phyloP scores from a whole-genome alignment of 176 grass and related monocot species.

The Phoenix roebelenii region DNA sequence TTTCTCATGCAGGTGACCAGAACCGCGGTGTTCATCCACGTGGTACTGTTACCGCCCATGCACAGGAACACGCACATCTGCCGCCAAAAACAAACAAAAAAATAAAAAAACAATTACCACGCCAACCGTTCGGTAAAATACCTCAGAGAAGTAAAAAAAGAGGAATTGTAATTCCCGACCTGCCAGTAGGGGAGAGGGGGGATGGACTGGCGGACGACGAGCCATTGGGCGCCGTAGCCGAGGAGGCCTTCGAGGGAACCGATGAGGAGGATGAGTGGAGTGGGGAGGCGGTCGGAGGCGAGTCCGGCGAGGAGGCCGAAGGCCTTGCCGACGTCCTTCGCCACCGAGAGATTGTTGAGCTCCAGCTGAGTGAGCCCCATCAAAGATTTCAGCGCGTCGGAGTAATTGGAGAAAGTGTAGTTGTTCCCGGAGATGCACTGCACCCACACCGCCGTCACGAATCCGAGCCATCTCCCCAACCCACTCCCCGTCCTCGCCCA shows the following conservation, averaged over 20 bases:
- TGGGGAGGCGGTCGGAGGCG: slow-evolving; percentile 80
- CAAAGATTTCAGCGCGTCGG: slow-evolving; percentile 66
- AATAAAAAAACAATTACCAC: background rate
- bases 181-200: slow-evolving; percentile 80
- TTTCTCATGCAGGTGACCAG: slow-evolving; percentile 98
- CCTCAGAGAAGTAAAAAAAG: background rate
- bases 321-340: slow-evolving; percentile 97
- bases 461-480: slow-evolving; percentile 69
- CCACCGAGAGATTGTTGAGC: slow-evolving; percentile 91
- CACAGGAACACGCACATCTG: slow-evolving; percentile 98
- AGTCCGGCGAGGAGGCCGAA: slow-evolving; percentile 82
- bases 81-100: no score
- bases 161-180: slow-evolving; percentile 2
- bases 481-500: slow-evolving; percentile 3
- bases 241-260: slow-evolving; percentile 75
- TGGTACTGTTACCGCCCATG: slow-evolving; percentile 90
- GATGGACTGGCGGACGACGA: slow-evolving; percentile 53
- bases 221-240: slow-evolving; percentile 89
- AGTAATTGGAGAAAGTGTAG: slow-evolving; percentile 99
- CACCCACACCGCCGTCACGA: slow-evolving; percentile 95
- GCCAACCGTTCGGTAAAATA: background rate
- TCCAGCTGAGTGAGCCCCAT: slow-evolving; percentile 92
- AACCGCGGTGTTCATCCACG: slow-evolving; percentile 99
- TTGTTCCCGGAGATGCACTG: slow-evolving; percentile 99
- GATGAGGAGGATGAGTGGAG: slow-evolving; percentile 74